Evolutionary conservation across 148 eudicot genomes (phyloP).

Genomic region (Amaranthus cruentus): DNA sequence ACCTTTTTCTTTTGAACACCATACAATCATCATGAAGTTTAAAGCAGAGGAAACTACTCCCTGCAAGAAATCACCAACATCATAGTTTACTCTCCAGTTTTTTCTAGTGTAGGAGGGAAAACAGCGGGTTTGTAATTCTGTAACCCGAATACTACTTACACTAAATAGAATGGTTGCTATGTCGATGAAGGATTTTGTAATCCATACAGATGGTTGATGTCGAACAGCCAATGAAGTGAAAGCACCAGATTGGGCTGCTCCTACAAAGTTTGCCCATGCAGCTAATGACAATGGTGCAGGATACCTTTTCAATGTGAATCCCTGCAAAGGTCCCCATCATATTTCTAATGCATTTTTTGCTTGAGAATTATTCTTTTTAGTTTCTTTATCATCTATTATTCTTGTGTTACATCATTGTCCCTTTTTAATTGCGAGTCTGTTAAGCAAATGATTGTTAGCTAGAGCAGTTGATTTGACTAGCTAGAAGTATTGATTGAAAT

Average conservation of each 20-base stretch:
- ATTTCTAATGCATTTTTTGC: constrained; percentile 5
- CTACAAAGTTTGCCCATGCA: constrained; percentile 44
- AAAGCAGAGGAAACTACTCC: constrained; percentile 45
- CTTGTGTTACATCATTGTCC: neutral
- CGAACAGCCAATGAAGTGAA: constrained; percentile 31
- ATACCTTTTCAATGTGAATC: constrained; percentile 36
- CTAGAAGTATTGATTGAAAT: too few relatives aligned
- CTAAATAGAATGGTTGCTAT: constrained; percentile 39
- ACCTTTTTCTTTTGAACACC: constrained; percentile 37
- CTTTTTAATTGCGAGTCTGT: neutral
- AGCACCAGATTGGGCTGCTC: constrained; percentile 44
- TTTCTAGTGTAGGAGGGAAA: neutral
- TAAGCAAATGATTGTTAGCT: too few relatives aligned
- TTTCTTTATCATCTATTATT: constrained; percentile 4
- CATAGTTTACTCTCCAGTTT: neutral
- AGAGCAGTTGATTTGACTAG: too few relatives aligned
- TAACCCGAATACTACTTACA: constrained; percentile 23
- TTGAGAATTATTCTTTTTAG: neutral
- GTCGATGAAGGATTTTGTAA: constrained; percentile 27
- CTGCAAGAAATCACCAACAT: constrained; percentile 24
- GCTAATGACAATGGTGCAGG: constrained; percentile 48
- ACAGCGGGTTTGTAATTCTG: neutral
- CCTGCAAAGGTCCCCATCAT: constrained; percentile 26
- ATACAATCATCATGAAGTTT: constrained; percentile 37
- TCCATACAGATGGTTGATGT: constrained; percentile 37